A percentile compares a stretch with the other conserved stretches of the same genome.
Evolutionary conservation across 106 monocot genomes (phyloP).

Genomic region (Phalaenopsis equestris): DNA sequence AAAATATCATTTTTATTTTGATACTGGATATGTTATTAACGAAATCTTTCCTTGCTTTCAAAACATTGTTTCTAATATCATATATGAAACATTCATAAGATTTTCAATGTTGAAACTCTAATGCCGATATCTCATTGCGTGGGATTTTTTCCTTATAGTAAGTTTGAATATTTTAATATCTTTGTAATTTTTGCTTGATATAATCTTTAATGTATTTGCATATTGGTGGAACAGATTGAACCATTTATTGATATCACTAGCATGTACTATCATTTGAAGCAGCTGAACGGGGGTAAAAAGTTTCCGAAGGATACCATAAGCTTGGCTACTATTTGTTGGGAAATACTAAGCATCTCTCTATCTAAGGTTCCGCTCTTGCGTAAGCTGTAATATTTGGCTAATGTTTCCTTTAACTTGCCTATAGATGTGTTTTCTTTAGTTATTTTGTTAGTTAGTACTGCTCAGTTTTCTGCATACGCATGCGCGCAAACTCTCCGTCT

Average conservation of each 20-base stretch:
- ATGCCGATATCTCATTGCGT: background rate
- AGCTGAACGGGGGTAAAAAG: slow-evolving; percentile 27
- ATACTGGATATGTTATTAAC: background rate
- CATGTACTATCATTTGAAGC: slow-evolving; percentile 55
- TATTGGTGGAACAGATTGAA: slow-evolving; percentile 51
- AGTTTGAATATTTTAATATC: background rate
- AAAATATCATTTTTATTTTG: background rate
- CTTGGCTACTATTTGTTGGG: slow-evolving; percentile 75
- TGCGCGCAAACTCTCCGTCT: background rate
- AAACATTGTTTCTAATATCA: background rate
- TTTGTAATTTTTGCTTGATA: background rate
- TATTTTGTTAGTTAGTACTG: background rate
- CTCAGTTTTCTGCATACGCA: background rate
- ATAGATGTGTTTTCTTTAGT: background rate
- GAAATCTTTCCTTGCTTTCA: too few species aligned
- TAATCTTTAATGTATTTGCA: background rate
- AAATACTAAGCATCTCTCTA: slow-evolving; percentile 64
- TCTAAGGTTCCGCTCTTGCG: slow-evolving; percentile 58
- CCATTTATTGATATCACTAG: slow-evolving; percentile 90
- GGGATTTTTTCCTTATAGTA: background rate
- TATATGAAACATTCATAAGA: background rate
- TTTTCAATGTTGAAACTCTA: background rate
- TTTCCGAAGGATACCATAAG: slow-evolving; percentile 72
- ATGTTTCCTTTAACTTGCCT: background rate
- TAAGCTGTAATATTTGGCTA: background rate